A percentile compares a stretch with the other conserved stretches of the same genome.
These are phyloP conservation scores for Boletellus emodensis DNA, from an alignment of 768 basidiomycete species.

Conservation along the genomic window DNA sequence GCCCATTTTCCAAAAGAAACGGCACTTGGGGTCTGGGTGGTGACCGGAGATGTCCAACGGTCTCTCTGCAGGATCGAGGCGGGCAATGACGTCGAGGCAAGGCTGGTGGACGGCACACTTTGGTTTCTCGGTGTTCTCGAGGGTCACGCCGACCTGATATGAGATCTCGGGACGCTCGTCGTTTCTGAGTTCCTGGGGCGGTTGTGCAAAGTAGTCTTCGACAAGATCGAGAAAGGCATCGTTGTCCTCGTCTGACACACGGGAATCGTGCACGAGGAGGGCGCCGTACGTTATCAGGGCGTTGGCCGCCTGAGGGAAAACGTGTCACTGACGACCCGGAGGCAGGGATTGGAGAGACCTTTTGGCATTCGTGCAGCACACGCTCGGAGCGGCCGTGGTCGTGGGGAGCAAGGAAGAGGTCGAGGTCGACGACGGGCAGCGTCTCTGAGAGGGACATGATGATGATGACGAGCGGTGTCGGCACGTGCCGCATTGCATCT, in stretches of 20 bases:
- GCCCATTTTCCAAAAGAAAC: slow-evolving; percentile 89
- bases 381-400: slow-evolving; percentile 41
- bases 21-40: slow-evolving; percentile 88
- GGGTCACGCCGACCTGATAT: slow-evolving; percentile 91
- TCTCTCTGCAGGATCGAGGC: slow-evolving; percentile 71
- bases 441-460: slow-evolving; percentile 43
- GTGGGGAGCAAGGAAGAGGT: slow-evolving; percentile 51
- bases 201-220: slow-evolving; percentile 91
- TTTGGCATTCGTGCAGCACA: slow-evolving; percentile 60
- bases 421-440: slow-evolving; percentile 74
- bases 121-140: slow-evolving; percentile 95
- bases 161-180: slow-evolving; percentile 84
- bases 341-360: slow-evolving; percentile 36
- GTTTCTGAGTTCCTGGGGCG: slow-evolving; percentile 52
- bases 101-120: slow-evolving; percentile 81
- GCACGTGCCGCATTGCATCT: slow-evolving; percentile 29
- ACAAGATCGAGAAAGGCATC: slow-evolving; percentile 78
- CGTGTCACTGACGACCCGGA: not conserved
- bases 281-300: slow-evolving; percentile 85
- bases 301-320: slow-evolving; percentile 60
- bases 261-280: slow-evolving; percentile 77
- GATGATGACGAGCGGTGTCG: slow-evolving; percentile 21
- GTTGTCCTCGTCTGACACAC: slow-evolving; percentile 83
- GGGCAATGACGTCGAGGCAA: slow-evolving; percentile 75
- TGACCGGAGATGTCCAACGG: slow-evolving; percentile 82